These are phyloP conservation scores for Mitragyna speciosa DNA, from an alignment of 257 asterid species.

Conservation along the genomic window DNA sequence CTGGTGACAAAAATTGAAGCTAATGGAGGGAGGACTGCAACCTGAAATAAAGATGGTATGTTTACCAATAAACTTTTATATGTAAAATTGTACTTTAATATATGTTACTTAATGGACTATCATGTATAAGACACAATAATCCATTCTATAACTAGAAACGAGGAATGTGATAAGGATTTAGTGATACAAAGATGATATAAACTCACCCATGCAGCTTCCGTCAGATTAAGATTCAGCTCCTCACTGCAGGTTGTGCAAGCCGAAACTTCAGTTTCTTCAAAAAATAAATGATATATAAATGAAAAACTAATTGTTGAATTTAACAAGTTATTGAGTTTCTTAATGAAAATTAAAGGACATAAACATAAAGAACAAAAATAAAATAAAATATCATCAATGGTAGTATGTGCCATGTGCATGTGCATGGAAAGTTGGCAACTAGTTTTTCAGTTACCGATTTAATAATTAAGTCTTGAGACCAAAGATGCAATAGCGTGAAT, in stretches of 20 bases:
- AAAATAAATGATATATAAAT: constrained; percentile 11
- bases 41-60: constrained; percentile 46
- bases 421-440: background rate
- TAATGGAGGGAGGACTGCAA: constrained; percentile 95
- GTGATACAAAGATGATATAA: constrained; percentile 17
- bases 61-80: background rate
- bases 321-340: background rate
- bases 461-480: background rate
- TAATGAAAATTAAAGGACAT: too few relatives aligned
- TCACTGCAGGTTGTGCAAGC: constrained; percentile 62
- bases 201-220: constrained; percentile 98
- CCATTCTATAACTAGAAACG: background rate
- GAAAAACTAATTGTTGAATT: background rate
- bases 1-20: constrained; percentile 84
- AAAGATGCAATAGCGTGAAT: background rate
- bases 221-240: constrained; percentile 84
- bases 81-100: background rate
- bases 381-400: background rate
- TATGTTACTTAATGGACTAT: background rate
- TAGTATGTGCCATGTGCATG: too few relatives aligned
- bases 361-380: background rate
- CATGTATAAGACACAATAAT: background rate
- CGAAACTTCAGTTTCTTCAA: constrained; percentile 18
- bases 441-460: background rate
- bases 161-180: background rate